phyloP scores from a whole-genome alignment of 179 eudicot species.

The Actinidia arguta region DNA sequence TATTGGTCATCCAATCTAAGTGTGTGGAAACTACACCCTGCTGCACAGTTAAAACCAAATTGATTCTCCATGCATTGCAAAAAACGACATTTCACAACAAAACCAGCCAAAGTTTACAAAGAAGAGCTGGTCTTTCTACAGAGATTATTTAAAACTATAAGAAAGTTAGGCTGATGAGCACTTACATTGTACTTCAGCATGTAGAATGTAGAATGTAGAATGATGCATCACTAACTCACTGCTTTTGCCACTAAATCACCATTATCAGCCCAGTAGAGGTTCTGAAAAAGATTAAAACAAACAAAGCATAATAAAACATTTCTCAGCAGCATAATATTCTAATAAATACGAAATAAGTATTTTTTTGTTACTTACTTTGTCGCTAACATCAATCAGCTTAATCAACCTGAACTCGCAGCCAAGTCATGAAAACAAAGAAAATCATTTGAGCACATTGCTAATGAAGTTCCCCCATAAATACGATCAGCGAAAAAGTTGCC shows the following conservation, averaged over 20 bases:
- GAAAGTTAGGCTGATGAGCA: constrained; percentile 3
- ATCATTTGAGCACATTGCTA: constrained; percentile 98
- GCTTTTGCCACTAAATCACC: constrained; percentile 97
- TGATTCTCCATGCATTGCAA: constrained; percentile 1
- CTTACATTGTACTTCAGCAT: constrained; percentile 92
- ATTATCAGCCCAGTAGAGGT: constrained; percentile 98
- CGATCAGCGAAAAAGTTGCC: constrained; percentile 95
- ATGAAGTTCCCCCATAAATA: constrained; percentile 79
- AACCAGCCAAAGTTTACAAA: constrained; percentile 10
- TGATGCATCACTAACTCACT: constrained; percentile 91
- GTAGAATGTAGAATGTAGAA: constrained; percentile 97
- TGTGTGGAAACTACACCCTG: constrained; percentile 83
- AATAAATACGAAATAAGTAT: neutral
- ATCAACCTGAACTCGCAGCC: constrained; percentile 90
- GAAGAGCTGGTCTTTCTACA: neutral
- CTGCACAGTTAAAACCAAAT: constrained; percentile 51
- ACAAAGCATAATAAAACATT: neutral
- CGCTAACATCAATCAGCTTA: constrained; percentile 88
- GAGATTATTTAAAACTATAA: neutral
- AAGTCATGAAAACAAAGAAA: constrained; percentile 97
- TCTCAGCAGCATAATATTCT: neutral
- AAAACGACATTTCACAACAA: neutral
- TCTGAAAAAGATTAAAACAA: constrained; percentile 48
- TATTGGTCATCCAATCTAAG: constrained; percentile 84
- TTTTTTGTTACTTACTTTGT: constrained; percentile 61